Percentiles rank a stretch among this genome's conserved stretches.
phyloP scores from a whole-genome alignment of 2,329 filamentous ascomycete genomes.

The Pseudogymnoascus pannorum region DNA sequence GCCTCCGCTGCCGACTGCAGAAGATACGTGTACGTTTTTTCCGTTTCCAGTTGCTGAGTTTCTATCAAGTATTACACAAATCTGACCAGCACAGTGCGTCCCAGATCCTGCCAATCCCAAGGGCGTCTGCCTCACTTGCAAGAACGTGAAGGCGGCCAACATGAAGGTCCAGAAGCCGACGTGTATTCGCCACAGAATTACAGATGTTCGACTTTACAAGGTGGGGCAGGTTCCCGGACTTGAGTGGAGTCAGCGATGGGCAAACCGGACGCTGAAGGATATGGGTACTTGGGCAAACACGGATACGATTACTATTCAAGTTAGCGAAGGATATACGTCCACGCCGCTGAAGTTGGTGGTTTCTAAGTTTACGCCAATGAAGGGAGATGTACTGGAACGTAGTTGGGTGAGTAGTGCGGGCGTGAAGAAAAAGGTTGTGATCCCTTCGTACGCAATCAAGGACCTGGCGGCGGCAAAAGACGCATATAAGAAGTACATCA shows the following conservation, averaged over 20 bases:
- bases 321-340: conserved; percentile 49
- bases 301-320: conserved; percentile 42
- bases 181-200: conserved; percentile 54
- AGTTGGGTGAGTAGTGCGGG: conserved; percentile 44
- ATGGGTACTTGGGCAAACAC: conserved; percentile 49
- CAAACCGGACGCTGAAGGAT: conserved; percentile 46
- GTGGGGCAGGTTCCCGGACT: conserved; percentile 50
- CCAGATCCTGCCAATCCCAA: conserved; percentile 40
- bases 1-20: conserved; percentile 55
- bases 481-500: conserved; percentile 45
- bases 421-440: conserved; percentile 38
- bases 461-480: conserved; percentile 44
- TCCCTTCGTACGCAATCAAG: conserved; percentile 48
- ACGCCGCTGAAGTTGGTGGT: conserved; percentile 42
- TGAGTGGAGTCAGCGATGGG: conserved; percentile 54
- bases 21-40: conserved; percentile 47
- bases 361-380: conserved; percentile 46
- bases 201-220: conserved; percentile 51
- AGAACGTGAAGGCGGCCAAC: conserved; percentile 32
- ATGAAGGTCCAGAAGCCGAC: conserved; percentile 47
- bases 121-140: conserved; percentile 47
- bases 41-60: background rate
- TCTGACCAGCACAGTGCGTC: conserved; percentile 39
- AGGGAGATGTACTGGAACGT: conserved; percentile 47
- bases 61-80: background rate